Conservation (phyloP, 768 basidiomycete genomes). For the Rubroboletus satanas region DNA sequence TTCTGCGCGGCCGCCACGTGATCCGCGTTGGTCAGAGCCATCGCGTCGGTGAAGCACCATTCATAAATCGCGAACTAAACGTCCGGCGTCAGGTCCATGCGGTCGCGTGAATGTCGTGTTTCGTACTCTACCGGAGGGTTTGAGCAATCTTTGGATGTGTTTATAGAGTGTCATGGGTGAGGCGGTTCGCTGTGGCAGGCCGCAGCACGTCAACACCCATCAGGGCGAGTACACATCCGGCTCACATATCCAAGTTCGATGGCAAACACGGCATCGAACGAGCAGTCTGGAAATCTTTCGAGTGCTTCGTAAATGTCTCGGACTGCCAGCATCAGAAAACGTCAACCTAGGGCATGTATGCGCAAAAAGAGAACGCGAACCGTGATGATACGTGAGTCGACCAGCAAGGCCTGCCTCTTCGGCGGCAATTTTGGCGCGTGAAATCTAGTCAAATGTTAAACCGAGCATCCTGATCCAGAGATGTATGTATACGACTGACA, state of each 20-base stretch:
- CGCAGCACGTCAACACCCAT: not conserved
- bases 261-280: slow-evolving; percentile 7
- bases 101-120: not conserved
- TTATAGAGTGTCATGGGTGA: not conserved
- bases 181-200: not conserved
- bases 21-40: not conserved
- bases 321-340: not conserved
- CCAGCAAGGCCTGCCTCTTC: not conserved
- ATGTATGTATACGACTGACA: not conserved
- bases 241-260: slow-evolving; percentile 10
- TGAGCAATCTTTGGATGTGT: slow-evolving; percentile 4
- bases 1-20: not conserved
- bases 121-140: slow-evolving; percentile 5
- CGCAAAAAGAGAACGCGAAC: not conserved
- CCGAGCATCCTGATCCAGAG: too few species aligned
- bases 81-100: not conserved
- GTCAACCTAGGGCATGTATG: not conserved
- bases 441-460: not conserved
- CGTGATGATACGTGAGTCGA: slow-evolving; percentile 2
- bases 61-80: slow-evolving; percentile 5
- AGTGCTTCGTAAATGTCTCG: slow-evolving; percentile 3
- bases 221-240: too few species aligned
- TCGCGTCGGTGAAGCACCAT: slow-evolving; percentile 3
- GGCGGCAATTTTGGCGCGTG: not conserved
- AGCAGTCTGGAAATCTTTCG: not conserved